Percentiles rank a stretch among this genome's conserved stretches.
Evolutionary conservation across 306 rosid genomes (phyloP).

Genomic region (Glycine latifolia): DNA sequence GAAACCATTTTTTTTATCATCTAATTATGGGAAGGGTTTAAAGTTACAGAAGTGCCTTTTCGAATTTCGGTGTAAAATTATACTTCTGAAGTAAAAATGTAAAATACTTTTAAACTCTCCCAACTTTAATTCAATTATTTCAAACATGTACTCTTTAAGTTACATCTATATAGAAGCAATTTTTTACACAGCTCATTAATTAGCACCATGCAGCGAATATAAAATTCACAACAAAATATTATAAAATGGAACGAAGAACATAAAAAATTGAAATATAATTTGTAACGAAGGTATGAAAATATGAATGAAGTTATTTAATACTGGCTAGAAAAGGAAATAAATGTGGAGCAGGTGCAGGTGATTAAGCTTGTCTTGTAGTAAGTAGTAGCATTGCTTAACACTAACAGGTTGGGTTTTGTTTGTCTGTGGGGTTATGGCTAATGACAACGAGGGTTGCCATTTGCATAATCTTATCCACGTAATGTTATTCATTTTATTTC

Average conservation of each 20-base stretch:
- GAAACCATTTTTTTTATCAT: not conserved
- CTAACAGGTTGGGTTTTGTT: constrained; percentile 28
- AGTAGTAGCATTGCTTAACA: not conserved
- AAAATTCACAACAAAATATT: no score
- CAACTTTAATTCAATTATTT: no score
- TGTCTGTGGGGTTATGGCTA: constrained; percentile 39
- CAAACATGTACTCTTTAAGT: not conserved
- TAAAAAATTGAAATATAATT: no score
- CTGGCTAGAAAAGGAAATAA: not conserved
- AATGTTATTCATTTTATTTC: not conserved
- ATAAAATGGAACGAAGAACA: no score
- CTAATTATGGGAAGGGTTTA: not conserved
- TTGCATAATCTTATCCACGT: not conserved
- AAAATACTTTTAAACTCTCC: no score
- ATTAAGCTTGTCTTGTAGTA: constrained; percentile 18
- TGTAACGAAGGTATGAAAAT: not conserved
- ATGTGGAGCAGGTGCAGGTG: constrained; percentile 11
- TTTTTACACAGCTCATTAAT: not conserved
- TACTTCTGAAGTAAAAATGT: no score
- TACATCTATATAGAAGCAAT: not conserved
- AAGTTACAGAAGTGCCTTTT: no score
- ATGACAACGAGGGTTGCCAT: constrained; percentile 9
- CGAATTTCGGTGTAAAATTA: no score
- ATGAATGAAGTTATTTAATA: not conserved
- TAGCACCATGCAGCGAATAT: not conserved